Percentiles rank a stretch among this genome's conserved stretches.
These are phyloP conservation scores for Acorus calamus DNA, from an alignment of 106 monocot species.

Conservation along the genomic window DNA sequence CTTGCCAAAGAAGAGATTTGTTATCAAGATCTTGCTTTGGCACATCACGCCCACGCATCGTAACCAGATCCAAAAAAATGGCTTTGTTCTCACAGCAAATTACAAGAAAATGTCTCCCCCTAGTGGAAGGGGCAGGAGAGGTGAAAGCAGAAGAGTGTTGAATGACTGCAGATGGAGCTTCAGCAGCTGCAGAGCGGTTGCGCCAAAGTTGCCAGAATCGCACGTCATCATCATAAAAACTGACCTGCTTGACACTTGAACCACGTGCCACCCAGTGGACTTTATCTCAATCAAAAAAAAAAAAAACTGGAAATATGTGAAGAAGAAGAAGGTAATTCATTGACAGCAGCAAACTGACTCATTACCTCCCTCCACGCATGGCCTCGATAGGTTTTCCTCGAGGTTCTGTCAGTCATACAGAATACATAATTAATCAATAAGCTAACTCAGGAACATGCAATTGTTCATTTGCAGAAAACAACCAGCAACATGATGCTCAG, in stretches of 20 bases:
- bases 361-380: conserved; percentile 91
- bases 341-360: neutral
- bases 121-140: conserved; percentile 74
- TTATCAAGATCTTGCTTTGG: conserved; percentile 97
- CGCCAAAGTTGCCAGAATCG: conserved; percentile 92
- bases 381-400: conserved; percentile 90
- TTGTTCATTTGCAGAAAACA: neutral
- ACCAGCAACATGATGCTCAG: too few species aligned
- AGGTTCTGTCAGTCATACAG: conserved; percentile 51
- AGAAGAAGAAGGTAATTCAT: neutral
- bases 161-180: conserved; percentile 61
- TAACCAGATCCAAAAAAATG: conserved; percentile 93
- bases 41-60: conserved; percentile 96
- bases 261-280: neutral
- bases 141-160: conserved; percentile 66
- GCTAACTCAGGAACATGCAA: neutral
- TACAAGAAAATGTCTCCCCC: conserved; percentile 98
- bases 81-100: conserved; percentile 98
- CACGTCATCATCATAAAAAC: conserved; percentile 94
- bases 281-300: conserved; percentile 3
- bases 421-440: neutral
- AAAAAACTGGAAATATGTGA: conserved; percentile 1
- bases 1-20: conserved; percentile 88
- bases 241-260: conserved; percentile 95
- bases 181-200: conserved; percentile 81